Evolutionary conservation across 495 filamentous ascomycete species (phyloP), one percentile per base, ranked within the genome.

Genomic region (Pyrenula aspistea): DNA sequence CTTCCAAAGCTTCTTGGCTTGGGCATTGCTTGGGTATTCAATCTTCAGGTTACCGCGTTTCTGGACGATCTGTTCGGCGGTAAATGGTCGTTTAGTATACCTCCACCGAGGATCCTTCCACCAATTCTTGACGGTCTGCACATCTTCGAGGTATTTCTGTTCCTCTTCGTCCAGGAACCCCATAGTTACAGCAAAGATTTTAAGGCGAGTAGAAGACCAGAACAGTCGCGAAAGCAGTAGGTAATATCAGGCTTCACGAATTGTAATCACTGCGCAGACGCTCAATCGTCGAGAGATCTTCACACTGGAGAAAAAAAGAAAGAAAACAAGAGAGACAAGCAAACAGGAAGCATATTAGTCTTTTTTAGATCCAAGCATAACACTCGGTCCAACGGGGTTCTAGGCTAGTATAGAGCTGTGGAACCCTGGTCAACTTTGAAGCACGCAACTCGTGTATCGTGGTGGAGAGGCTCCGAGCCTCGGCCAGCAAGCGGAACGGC

Each of bases 21-120:
- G 85, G 4, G 74, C 75, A 68, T 92, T 94, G 72, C 89, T 91
- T 12, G 93, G 83, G 68, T 96, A 98, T 53, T 94, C 79, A 64
- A 98, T 89, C 73, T 85, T 91, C 62, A 98, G 71, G 65, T 85
- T 90, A 23, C 93, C 93, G 64, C 93, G 78, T 80, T 98, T 98
- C 22, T 86, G 82, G 57, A 94, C 93, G 66, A 98, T 97, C 75
- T 95, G 88, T 76, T 97, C 94, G 15, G 93, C 90, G 2, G 90
- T 96, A 71, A 90, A 98, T 2, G 93, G 87, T 36, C 93, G 81
- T 72, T 86, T 91, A 62, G 93, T 98, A 70, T 89, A 82, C 65
- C 89, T 78, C 93, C 93, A 98, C 76, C 93, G 78, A 47, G 88
- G 80, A 60, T 93, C 88, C 21, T 78, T 80, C 93, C 93, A 98